Base-by-base conservation (phyloP, 352 stramenopile species). In the Globisporangium iwayamae region DNA sequence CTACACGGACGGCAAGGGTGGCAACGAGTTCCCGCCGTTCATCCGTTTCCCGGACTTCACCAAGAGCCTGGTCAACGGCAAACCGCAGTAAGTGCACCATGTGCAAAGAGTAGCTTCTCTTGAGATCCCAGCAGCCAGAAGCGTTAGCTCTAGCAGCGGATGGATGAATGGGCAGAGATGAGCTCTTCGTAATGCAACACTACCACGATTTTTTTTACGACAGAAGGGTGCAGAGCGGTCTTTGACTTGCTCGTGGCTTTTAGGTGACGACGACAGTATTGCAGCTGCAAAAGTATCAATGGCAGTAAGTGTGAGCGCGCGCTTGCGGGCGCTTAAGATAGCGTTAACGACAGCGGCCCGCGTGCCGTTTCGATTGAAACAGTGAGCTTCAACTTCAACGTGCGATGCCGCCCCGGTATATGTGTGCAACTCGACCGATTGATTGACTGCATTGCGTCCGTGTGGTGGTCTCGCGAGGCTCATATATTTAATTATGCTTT, bases 31-130 rank as follows among this genome's bases (percentile, higher is more conserved):
- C 73, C 96, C 96, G 38, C 79, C 83, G 50, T 98, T 98, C 83
- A 98, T 99, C 74, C 96, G 98, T 60, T 97, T 99, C 84, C 97
- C 97, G 16, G 96, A 99, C 73, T 95, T 93, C 71, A 66, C 78
- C 63, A 99, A 99, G 81, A 98, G 86, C 71, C 72, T 98, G 71
- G 89, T 87, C 75, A 84, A 94, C 74, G 87, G 87, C 73, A 93
- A 96, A 79, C 74, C 36, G 45, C 56, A 66, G 61, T 71, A 71
- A 69, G 34, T 22, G 43, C 41, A 41, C 28, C 10, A 20, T 22
- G 13, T 48, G 43, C 43, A 48, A 48, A 47, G 41, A 16, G 43
- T 22, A 48, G 43, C 43, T 22, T 5, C 8, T 48, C 32, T 28
- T 28, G 16, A 20, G 43, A 4, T 32, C 46, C 8, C 41, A 47